Conservation (phyloP, 352 stramenopile species). For the Phytopythium boreale region DNA sequence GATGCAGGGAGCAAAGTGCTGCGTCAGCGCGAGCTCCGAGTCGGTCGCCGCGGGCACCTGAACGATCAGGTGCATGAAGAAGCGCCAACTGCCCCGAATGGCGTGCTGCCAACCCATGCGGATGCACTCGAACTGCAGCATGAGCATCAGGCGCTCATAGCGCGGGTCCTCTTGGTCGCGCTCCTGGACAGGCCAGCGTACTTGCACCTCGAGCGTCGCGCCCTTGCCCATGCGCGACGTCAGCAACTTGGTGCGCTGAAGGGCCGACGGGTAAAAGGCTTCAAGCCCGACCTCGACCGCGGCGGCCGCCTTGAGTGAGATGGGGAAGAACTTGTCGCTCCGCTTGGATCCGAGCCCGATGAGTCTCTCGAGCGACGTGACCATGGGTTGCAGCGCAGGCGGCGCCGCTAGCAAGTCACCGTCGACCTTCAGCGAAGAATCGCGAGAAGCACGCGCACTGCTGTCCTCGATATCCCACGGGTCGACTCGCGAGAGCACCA, state of each 20-base stretch:
- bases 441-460: conserved; percentile 43
- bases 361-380: conserved; percentile 66
- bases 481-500: conserved; percentile 78
- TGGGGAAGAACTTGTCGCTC: conserved; percentile 70
- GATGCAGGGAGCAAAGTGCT: conserved; percentile 78
- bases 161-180: conserved; percentile 84
- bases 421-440: conserved; percentile 51
- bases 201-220: conserved; percentile 80
- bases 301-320: conserved; percentile 82
- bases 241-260: conserved; percentile 78
- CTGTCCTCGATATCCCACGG: conserved; percentile 60
- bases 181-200: conserved; percentile 85
- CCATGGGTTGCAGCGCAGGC: conserved; percentile 59
- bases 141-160: conserved; percentile 83
- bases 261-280: conserved; percentile 81
- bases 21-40: conserved; percentile 57
- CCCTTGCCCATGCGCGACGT: conserved; percentile 82
- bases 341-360: conserved; percentile 81
- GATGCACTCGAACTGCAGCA: conserved; percentile 86
- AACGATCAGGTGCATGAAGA: conserved; percentile 85
- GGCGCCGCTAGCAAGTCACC: conserved; percentile 47
- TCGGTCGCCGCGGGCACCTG: conserved; percentile 45
- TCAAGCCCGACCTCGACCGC: conserved; percentile 85
- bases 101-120: conserved; percentile 61
- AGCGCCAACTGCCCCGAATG: conserved; percentile 76